Evolutionary conservation across 208 protist species (phyloP).

Genomic region (Plasmodiophora brassicae): DNA sequence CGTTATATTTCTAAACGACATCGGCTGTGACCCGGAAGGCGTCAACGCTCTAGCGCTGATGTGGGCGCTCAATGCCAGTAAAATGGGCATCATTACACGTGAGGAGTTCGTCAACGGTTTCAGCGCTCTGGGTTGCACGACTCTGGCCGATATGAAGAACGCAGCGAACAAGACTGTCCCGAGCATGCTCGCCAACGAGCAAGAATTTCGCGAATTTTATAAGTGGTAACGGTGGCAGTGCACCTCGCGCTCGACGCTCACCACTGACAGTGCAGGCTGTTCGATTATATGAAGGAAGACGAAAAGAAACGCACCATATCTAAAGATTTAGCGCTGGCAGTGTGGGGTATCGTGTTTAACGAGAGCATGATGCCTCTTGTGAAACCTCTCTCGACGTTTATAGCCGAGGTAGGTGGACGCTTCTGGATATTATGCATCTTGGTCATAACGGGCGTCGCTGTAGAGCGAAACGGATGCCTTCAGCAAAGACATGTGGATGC

Average conservation of each 20-base stretch:
- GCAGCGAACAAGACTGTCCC: background rate
- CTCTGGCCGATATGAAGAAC: background rate
- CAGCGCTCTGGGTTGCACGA: background rate
- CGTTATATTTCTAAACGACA: background rate
- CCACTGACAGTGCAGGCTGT: background rate
- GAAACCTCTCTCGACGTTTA: background rate
- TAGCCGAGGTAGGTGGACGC: background rate
- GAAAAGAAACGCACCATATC: slow-evolving; percentile 1
- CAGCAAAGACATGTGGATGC: slow-evolving; percentile 13
- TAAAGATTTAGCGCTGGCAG: background rate
- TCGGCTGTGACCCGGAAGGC: slow-evolving; percentile 15
- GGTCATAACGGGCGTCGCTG: too few species aligned
- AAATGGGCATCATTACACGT: background rate
- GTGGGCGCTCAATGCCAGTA: background rate
- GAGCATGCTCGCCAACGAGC: background rate
- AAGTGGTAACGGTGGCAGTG: background rate
- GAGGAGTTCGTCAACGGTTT: background rate
- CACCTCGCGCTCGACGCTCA: too few species aligned
- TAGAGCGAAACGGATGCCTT: background rate
- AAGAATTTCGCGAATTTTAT: background rate
- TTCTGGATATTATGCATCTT: background rate
- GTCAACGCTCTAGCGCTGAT: background rate
- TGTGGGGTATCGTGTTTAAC: background rate
- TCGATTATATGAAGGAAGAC: slow-evolving; percentile 34
- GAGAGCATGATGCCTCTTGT: background rate